Percentiles rank a stretch among this genome's conserved stretches.
These are phyloP conservation scores for Symbiotaphrina buchneri DNA, from an alignment of 495 filamentous ascomycete genomes.

Conservation along the genomic window DNA sequence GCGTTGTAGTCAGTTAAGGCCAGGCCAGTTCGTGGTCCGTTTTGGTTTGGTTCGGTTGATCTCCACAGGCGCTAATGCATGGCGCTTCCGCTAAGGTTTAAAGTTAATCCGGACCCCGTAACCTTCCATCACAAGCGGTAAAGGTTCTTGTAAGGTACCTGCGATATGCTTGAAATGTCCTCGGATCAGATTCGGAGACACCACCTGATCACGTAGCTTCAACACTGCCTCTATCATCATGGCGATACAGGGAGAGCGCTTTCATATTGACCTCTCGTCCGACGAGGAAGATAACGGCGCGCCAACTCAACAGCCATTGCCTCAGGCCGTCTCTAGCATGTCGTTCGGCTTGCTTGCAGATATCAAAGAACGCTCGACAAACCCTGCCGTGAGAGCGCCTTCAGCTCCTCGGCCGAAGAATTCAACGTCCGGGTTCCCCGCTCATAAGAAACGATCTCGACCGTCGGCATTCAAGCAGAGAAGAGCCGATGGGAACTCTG, in stretches of 20 bases:
- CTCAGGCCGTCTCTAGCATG: background rate
- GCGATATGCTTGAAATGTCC: too few relatives aligned
- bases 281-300: conserved; percentile 18
- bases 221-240: conserved; percentile 14
- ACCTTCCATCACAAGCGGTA: too few relatives aligned
- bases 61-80: too few relatives aligned
- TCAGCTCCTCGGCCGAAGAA: conserved; percentile 33
- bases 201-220: too few relatives aligned
- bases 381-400: conserved; percentile 30
- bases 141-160: too few relatives aligned
- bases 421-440: conserved; percentile 58
- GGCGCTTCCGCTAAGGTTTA: too few relatives aligned
- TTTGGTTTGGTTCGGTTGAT: too few relatives aligned
- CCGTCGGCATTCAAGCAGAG: conserved; percentile 60
- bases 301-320: background rate
- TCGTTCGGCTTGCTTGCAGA: conserved; percentile 39
- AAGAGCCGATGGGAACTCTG: conserved; percentile 13
- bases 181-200: too few relatives aligned
- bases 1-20: too few relatives aligned
- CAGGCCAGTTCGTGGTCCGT: too few relatives aligned
- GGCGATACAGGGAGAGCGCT: conserved; percentile 36
- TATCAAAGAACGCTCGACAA: conserved; percentile 46
- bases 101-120: too few relatives aligned
- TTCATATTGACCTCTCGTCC: conserved; percentile 24
- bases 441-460: conserved; percentile 53